Base-by-base conservation (phyloP, 1,284 basidiomycete genomes). In the Cryptococcus sp. region DNA sequence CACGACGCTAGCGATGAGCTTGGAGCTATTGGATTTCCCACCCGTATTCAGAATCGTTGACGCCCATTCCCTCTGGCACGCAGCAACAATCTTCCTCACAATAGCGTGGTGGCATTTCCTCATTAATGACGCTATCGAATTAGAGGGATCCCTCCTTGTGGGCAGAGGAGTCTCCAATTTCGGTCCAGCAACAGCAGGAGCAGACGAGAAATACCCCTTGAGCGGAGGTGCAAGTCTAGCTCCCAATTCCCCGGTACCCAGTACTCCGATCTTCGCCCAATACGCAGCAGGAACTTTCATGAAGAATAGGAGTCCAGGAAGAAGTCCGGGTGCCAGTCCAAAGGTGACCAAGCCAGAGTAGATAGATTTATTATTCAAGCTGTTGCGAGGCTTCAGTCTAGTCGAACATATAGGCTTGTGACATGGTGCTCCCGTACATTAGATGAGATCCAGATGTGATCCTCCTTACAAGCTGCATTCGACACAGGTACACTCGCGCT, bases 1-100 rank as follows among this genome's bases (percentile, higher is more conserved):
- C 39, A 94, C 89, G 1, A 90, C 87, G 1, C 81, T 83, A 0
- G 89, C 92, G 10, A 92, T 89, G 17, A 80, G 82, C 0, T 82
- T 99, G 25, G 96, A 99, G 74, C 73, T 99, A 1, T 86, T 97
- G 64, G 96, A 99, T 71, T 99, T 99, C 68, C 85, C 92, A 1
- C 91, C 96, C 0, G 81, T 86, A 78, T 68, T 75, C 25, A 79
- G 93, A 44, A 74, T 86, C 3, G 79, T 98, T n/a, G 96, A 99
- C 71, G 93, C 95, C 0, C 96, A 99, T 76, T 83, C 93, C 4
- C 79, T 98, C 13, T 99, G 96, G 96, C 96, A 99, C 79, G 79
- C 89, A 3, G 84, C 86, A 2, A 99, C 95, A 0, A 87, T 85
- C 0, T 89, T 89, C 0, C 84, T 99, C 48, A 85, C 87, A 2